Base-by-base conservation (phyloP, 179 eudicot genomes). In the Beta corolliflora region DNA sequence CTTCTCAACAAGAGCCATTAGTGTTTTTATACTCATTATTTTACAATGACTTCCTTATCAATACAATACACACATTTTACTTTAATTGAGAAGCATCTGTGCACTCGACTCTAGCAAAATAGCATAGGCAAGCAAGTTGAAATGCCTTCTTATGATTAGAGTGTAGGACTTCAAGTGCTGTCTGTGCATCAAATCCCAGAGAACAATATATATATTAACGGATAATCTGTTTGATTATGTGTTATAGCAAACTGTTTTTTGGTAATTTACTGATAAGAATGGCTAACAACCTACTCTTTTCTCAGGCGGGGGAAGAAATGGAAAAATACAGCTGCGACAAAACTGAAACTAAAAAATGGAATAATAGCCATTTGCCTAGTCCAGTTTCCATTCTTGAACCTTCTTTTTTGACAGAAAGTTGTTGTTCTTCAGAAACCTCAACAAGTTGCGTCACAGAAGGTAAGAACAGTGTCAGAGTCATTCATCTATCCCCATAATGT, bases 301-400 rank as follows among this genome's bases (percentile, higher is more conserved):
- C 41, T 70, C 85, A 91, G 94, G 93, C 75, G 48, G 79, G 65
- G 61, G 88, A 79, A 78, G 86, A 78, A 64, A 63, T 83, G 85
- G 92, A 86, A 29, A 87, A 81, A 54, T 82, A 78, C 65, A 78
- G 87, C 82, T 81, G 85, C 69, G 83, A 75, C 76, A 88, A 80
- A 41, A 79, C 79, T 69, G 90, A 84, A 78, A 77, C 83, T 65
- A 87, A 79, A 78, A 89, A 85, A 70, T 85, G 86, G 79, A 88
- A 89, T 50, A 85, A 84, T 52, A 46, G 64, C 77, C 91, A 86
- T 58, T 86, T 77, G 67, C 92, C 97, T 7, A 91, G 97, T 84
- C 98, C 98, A 46, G 84, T 89, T 64, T 94, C 99, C 31, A 91
- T 88, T 85, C 93, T 94, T 46, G 98, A 91, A 48, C 90, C 90